Evolutionary conservation across 352 stramenopile species (phyloP).

Genomic region (Phytophthora vignae): DNA sequence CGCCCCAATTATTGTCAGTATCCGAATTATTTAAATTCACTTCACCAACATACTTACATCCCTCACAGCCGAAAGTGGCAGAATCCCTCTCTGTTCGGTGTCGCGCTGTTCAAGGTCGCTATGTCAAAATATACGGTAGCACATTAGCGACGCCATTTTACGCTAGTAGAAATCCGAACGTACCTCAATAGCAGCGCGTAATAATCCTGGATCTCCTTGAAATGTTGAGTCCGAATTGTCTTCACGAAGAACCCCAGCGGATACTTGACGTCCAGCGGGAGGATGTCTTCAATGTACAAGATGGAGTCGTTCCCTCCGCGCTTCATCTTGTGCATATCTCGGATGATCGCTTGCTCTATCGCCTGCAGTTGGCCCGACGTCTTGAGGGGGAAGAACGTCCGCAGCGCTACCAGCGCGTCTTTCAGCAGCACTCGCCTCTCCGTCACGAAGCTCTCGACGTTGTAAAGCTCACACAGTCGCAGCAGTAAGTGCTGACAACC

Average conservation of each 20-base stretch:
- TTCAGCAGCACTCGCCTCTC: slow-evolving; percentile 73
- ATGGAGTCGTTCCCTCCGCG: slow-evolving; percentile 73
- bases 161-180: background rate
- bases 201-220: slow-evolving; percentile 87
- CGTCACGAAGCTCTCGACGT: slow-evolving; percentile 60
- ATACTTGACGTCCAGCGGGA: slow-evolving; percentile 56
- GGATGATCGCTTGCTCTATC: slow-evolving; percentile 80
- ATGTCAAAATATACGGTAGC: background rate
- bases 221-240: slow-evolving; percentile 81
- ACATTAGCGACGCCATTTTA: too few species aligned
- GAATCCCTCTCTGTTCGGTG: slow-evolving; percentile 44
- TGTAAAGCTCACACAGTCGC: slow-evolving; percentile 58
- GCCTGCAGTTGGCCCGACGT: slow-evolving; percentile 74
- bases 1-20: background rate
- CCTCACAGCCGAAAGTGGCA: slow-evolving; percentile 45
- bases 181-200: slow-evolving; percentile 65
- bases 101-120: slow-evolving; percentile 74
- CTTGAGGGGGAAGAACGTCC: slow-evolving; percentile 86
- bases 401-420: slow-evolving; percentile 71
- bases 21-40: background rate
- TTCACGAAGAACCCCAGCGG: slow-evolving; percentile 80
- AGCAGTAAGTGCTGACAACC: slow-evolving; percentile 61
- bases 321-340: slow-evolving; percentile 85
- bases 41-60: slow-evolving; percentile 15
- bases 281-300: slow-evolving; percentile 78